Conservation (phyloP, 495 filamentous ascomycete genomes). For the Polyplosphaeria fusca region DNA sequence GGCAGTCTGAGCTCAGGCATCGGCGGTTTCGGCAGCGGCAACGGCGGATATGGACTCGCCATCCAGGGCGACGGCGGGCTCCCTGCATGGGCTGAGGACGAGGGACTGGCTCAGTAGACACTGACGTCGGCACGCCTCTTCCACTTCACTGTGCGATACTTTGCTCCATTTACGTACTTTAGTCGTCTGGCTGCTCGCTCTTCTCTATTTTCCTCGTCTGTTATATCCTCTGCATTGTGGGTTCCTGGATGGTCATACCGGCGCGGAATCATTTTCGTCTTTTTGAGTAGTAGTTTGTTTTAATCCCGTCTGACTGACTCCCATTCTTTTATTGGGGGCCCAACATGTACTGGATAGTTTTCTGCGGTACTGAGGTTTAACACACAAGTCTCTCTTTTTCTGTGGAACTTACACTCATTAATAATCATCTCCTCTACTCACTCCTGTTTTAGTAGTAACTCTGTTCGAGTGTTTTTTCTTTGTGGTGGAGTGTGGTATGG, state of each 20-base stretch:
- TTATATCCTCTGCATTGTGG: constrained; percentile 15
- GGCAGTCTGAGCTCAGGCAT: constrained; percentile 57
- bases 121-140: constrained; percentile 1
- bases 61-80: constrained; percentile 63
- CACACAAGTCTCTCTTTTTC: background rate
- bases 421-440: background rate
- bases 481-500: no score
- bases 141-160: constrained; percentile 30
- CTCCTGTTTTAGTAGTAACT: constrained; percentile 15
- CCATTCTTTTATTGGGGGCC: no score
- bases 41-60: constrained; percentile 58
- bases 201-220: background rate
- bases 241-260: background rate
- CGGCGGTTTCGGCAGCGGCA: constrained; percentile 53
- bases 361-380: no score
- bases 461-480: no score
- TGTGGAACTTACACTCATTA: constrained; percentile 5
- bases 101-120: constrained; percentile 32
- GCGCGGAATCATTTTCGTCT: background rate
- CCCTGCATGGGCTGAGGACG: constrained; percentile 52
- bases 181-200: background rate
- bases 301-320: no score
- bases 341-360: no score
- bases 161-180: constrained; percentile 11
- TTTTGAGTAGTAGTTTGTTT: background rate